Evolutionary conservation across 1,284 basidiomycete species (phyloP), one percentile per base, ranked within the genome.

Genomic region (Lignosus rhinocerotis): DNA sequence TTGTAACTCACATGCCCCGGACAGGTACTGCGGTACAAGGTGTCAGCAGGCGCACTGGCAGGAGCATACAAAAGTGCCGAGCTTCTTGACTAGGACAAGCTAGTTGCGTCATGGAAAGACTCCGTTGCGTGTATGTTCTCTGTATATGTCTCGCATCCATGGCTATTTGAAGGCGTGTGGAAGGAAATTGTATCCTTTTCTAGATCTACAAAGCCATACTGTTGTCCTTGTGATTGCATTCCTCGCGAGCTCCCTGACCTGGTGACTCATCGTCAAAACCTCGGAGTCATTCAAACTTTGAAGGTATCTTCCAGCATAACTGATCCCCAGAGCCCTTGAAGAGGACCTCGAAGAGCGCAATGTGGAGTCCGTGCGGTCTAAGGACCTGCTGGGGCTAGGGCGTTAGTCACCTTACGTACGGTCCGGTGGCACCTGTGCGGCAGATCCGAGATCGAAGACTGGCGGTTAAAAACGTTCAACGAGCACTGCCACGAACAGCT

Each of bases 31-130:
- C 34, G 48, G 39, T 21, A 16, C 19, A 19, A 21, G 5, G 17
- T 50, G 48, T n/a, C 48, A 50, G 48, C 48, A 36, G 32, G 48
- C 48, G 36, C 48, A 50, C 19, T 50, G 48, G 48, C 34, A 36
- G 14, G 21, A 50, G 16, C 48, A 50, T 25, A 21, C 19, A 12
- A 30, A 39, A 25, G 34, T 50, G 48, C 34, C 48, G 48, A 38
- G 7, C 17, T 25, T 38, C 32, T 21, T 36, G 36, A 39, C 46
- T 17, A 34, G 21, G 14, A 33, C 31, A 9, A 16, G 14, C 12
- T 10, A 9, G 32, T 30, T 36, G 48, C 48, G 21, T 50, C 48
- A 38, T 50, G 14, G 17, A 19, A 14, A 39, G 21, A 31, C 14
- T 17, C 25, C 16, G 16, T 21, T 39, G 34, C 16, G 34, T 38